A percentile compares a stretch with the other conserved stretches of the same genome.
These are phyloP conservation scores for Starmerella stellata DNA, from an alignment of 805 yeast species.

Conservation along the genomic window DNA sequence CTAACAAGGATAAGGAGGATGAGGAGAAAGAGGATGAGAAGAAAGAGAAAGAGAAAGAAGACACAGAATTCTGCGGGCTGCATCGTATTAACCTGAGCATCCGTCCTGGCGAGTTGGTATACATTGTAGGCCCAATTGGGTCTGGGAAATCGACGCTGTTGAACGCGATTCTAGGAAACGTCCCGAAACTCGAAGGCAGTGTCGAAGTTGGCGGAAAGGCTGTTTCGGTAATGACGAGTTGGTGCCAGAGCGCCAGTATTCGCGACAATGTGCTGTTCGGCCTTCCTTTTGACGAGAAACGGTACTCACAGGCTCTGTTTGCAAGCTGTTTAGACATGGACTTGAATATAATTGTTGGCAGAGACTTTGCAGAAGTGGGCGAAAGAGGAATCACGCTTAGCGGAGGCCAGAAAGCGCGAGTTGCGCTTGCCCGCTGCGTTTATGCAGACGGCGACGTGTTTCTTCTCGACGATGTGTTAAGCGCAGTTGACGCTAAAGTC, in stretches of 20 bases:
- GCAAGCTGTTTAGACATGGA: slow-evolving; percentile 55
- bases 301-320: slow-evolving; percentile 36
- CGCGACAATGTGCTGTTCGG: slow-evolving; percentile 63
- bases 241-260: slow-evolving; percentile 72
- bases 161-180: slow-evolving; percentile 52
- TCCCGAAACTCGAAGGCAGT: slow-evolving; percentile 38
- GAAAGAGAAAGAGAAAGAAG: slow-evolving; percentile 7
- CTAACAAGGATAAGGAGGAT: slow-evolving; percentile 6
- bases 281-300: slow-evolving; percentile 29
- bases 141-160: slow-evolving; percentile 64
- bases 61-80: slow-evolving; percentile 28
- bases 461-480: slow-evolving; percentile 60
- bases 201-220: slow-evolving; percentile 37
- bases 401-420: slow-evolving; percentile 84
- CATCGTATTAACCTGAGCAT: slow-evolving; percentile 35
- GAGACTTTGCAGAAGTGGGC: slow-evolving; percentile 60
- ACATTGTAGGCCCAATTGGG: slow-evolving; percentile 66
- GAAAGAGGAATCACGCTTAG: slow-evolving; percentile 76
- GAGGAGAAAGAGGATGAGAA: slow-evolving; percentile 3
- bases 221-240: slow-evolving; percentile 46
- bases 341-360: slow-evolving; percentile 47
- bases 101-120: slow-evolving; percentile 49
- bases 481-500: slow-evolving; percentile 80
- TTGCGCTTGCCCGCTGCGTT: slow-evolving; percentile 65
- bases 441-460: slow-evolving; percentile 49